These are phyloP conservation scores for Talaromyces wortmannii DNA, from an alignment of 495 filamentous ascomycete species.

Conservation along the genomic window DNA sequence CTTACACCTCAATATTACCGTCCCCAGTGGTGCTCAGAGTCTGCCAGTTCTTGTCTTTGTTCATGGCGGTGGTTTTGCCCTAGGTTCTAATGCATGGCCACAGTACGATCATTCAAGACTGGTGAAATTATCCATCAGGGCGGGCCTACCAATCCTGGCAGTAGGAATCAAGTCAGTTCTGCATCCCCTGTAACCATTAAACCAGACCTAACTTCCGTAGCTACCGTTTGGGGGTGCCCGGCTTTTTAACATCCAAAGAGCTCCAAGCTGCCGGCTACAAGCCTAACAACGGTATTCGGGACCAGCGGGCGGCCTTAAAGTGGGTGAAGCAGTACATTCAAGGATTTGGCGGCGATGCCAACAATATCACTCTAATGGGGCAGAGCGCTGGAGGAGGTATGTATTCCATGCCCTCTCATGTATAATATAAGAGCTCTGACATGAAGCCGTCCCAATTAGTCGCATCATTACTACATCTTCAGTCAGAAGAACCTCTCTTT, in stretches of 20 bases:
- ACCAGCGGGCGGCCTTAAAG: conserved; percentile 8
- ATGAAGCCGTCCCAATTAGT: neutral
- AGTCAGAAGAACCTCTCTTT: conserved; percentile 28
- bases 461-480: conserved; percentile 15
- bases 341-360: conserved; percentile 8
- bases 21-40: conserved; percentile 18
- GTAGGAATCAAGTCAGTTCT: conserved; percentile 35
- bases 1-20: conserved; percentile 34
- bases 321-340: conserved; percentile 10
- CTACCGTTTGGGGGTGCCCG: conserved; percentile 44
- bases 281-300: conserved; percentile 25
- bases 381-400: conserved; percentile 29
- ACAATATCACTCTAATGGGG: conserved; percentile 7
- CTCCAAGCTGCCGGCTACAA: conserved; percentile 22
- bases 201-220: neutral
- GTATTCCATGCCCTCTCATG: neutral
- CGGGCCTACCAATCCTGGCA: conserved; percentile 28
- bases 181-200: neutral
- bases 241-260: conserved; percentile 36
- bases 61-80: conserved; percentile 29
- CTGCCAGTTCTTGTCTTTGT: conserved; percentile 40
- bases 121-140: conserved; percentile 28
- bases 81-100: conserved; percentile 31
- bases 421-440: neutral
- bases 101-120: conserved; percentile 29